These are phyloP conservation scores for Penicillium coprophilum DNA, from an alignment of 495 filamentous ascomycete genomes.

Conservation along the genomic window DNA sequence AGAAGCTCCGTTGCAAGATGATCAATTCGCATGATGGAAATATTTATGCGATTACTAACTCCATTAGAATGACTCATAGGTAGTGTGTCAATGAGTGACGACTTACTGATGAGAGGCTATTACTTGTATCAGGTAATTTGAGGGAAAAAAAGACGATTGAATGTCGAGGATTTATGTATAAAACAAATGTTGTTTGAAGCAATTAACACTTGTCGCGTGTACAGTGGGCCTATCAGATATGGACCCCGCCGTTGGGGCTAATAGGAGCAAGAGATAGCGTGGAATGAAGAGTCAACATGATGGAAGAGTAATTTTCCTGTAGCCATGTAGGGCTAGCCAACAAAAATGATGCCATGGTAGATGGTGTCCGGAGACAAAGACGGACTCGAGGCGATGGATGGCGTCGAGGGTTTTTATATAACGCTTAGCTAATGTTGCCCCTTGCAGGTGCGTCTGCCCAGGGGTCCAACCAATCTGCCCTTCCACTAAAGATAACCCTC, in stretches of 20 bases:
- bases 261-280: constrained; percentile 43
- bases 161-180: neutral
- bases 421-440: constrained; percentile 24
- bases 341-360: constrained; percentile 33
- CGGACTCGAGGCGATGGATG: neutral
- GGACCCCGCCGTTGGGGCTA: constrained; percentile 78
- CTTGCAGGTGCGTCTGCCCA: constrained; percentile 4
- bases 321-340: constrained; percentile 33
- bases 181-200: constrained; percentile 26
- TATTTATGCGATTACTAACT: constrained; percentile 14
- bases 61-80: neutral
- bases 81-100: constrained; percentile 4
- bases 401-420: constrained; percentile 13
- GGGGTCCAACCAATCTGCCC: neutral
- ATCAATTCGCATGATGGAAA: constrained; percentile 46
- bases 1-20: constrained; percentile 61
- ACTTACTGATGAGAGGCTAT: constrained; percentile 8
- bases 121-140: neutral
- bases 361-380: constrained; percentile 5
- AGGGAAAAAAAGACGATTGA: neutral
- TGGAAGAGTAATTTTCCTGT: constrained; percentile 21
- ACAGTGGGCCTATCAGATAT: constrained; percentile 42
- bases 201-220: constrained; percentile 28
- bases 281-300: constrained; percentile 23
- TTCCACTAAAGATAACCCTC: neutral